phyloP scores from a whole-genome alignment of 331 rosid genomes.

The Malus hybrid region DNA sequence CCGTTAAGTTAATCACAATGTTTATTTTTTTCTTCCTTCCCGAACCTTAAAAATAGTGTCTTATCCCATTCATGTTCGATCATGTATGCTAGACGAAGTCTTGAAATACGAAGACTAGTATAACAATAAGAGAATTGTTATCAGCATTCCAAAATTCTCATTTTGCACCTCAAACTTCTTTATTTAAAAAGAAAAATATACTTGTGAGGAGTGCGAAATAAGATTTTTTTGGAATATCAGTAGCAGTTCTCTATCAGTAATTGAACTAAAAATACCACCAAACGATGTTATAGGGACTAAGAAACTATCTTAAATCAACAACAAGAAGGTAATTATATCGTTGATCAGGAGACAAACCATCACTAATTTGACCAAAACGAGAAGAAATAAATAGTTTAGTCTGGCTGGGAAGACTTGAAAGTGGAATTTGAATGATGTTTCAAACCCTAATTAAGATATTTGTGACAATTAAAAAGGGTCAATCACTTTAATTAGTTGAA shows the following conservation, averaged over 20 bases:
- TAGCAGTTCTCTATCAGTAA: neutral
- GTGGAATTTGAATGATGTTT: neutral
- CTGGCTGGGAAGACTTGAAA: neutral
- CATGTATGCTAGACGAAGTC: too few relatives aligned
- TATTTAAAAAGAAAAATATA: too few relatives aligned
- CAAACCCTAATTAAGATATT: neutral
- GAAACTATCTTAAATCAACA: neutral
- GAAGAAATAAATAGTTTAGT: neutral
- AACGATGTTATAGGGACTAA: too few relatives aligned
- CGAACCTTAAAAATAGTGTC: too few relatives aligned
- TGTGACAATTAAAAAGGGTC: neutral
- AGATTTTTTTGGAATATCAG: too few relatives aligned
- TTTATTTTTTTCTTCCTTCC: too few relatives aligned
- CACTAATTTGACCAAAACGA: neutral
- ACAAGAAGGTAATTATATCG: neutral
- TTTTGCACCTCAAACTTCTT: too few relatives aligned
- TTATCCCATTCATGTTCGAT: too few relatives aligned
- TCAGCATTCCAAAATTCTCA: too few relatives aligned
- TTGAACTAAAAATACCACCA: neutral
- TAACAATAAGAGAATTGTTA: too few relatives aligned
- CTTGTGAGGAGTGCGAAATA: neutral
- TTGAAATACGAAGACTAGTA: too few relatives aligned
- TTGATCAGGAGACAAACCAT: neutral
- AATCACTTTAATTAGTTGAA: neutral
- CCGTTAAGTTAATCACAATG: too few relatives aligned